These are phyloP conservation scores for Lolium rigidum DNA, from an alignment of 176 grass and related monocot species.

Conservation along the genomic window DNA sequence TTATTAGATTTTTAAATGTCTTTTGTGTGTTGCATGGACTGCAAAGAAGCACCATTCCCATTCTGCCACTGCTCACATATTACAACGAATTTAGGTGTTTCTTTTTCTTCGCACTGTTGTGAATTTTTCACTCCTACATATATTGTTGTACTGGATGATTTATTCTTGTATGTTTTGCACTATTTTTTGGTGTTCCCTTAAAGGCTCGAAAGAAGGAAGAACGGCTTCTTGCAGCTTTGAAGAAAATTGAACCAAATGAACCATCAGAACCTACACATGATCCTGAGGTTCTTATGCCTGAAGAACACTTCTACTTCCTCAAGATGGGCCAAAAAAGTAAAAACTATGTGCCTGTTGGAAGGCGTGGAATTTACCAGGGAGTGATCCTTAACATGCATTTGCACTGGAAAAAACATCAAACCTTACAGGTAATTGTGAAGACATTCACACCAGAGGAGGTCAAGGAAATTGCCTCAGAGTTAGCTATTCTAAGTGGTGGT, in stretches of 20 bases:
- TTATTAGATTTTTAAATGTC: background rate
- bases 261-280: conserved; percentile 78
- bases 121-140: background rate
- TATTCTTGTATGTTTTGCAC: background rate
- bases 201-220: conserved; percentile 87
- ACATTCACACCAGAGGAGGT: conserved; percentile 95
- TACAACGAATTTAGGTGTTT: background rate
- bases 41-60: background rate
- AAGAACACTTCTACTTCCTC: conserved; percentile 94
- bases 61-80: conserved; percentile 13
- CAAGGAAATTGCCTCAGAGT: conserved; percentile 80
- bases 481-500: conserved; percentile 88
- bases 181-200: conserved; percentile 20
- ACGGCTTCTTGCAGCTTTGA: conserved; percentile 67
- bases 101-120: background rate
- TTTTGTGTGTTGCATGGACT: background rate
- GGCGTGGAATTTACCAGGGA: conserved; percentile 94
- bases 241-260: conserved; percentile 89
- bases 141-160: background rate
- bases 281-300: conserved; percentile 87
- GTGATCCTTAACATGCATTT: conserved; percentile 99
- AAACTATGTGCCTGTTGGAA: conserved; percentile 97
- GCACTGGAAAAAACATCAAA: conserved; percentile 99
- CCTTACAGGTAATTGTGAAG: conserved; percentile 91
- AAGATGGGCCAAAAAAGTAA: conserved; percentile 96